These are phyloP conservation scores for Suhomyces canberraensis DNA, from an alignment of 805 yeast genomes.

Conservation along the genomic window DNA sequence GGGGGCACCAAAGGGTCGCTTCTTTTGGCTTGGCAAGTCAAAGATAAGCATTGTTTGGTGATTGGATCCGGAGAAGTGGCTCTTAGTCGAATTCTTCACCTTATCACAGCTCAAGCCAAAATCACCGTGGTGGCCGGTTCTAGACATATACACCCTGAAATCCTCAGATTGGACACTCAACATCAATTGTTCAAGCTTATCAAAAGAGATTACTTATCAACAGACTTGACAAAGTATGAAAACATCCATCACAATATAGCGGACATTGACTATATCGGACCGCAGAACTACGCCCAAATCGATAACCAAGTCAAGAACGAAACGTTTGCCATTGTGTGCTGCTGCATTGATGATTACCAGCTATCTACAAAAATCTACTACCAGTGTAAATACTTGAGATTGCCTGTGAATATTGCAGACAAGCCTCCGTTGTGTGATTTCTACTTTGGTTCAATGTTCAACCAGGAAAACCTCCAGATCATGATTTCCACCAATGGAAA, in stretches of 20 bases:
- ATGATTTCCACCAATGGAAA: constrained; percentile 84
- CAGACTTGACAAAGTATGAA: constrained; percentile 53
- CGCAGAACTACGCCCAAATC: constrained; percentile 26
- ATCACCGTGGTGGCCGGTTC: constrained; percentile 60
- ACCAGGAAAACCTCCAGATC: constrained; percentile 69
- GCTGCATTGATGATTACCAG: constrained; percentile 71
- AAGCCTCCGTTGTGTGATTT: constrained; percentile 82
- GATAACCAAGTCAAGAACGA: constrained; percentile 32
- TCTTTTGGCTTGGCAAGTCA: constrained; percentile 72
- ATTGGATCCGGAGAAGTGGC: constrained; percentile 84
- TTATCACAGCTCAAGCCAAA: constrained; percentile 66
- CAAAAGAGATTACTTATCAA: constrained; percentile 41
- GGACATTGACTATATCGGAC: constrained; percentile 17
- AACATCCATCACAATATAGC: constrained; percentile 12
- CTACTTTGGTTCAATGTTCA: constrained; percentile 76
- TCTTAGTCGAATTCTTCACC: constrained; percentile 60
- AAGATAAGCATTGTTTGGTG: constrained; percentile 59
- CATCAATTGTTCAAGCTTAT: constrained; percentile 45
- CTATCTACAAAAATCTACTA: constrained; percentile 57
- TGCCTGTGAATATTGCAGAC: constrained; percentile 79
- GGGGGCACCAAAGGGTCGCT: constrained; percentile 46
- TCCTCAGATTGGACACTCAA: constrained; percentile 20
- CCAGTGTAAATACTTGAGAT: constrained; percentile 38
- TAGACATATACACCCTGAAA: constrained; percentile 25
- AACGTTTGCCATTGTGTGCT: constrained; percentile 62